These are phyloP conservation scores for Cladosporium oxysporum DNA, from an alignment of 2,329 filamentous ascomycete species.

Conservation along the genomic window DNA sequence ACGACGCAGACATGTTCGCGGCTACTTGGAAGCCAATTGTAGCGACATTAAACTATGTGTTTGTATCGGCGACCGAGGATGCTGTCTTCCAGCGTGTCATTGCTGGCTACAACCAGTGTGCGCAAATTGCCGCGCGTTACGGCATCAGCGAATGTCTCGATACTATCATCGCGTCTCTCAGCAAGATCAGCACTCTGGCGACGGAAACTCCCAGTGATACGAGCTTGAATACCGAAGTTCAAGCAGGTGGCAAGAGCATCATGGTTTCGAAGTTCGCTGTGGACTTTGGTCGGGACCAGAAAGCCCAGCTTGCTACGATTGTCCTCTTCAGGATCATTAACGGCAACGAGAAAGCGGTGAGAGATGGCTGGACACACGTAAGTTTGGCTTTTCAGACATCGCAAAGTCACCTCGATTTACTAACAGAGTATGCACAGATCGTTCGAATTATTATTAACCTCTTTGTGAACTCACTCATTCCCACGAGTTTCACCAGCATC, in stretches of 20 bases:
- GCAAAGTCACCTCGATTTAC: not conserved
- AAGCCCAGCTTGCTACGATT: constrained; percentile 88
- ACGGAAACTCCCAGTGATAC: constrained; percentile 77
- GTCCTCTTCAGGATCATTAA: constrained; percentile 93
- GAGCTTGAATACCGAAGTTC: constrained; percentile 89
- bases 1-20: constrained; percentile 96
- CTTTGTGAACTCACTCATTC: constrained; percentile 91
- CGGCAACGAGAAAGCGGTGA: constrained; percentile 76
- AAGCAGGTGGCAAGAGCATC: constrained; percentile 79
- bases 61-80: constrained; percentile 98
- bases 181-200: constrained; percentile 85
- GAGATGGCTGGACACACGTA: constrained; percentile 76
- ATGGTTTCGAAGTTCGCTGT: constrained; percentile 99
- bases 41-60: constrained; percentile 93
- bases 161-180: constrained; percentile 86
- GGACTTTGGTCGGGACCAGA: constrained; percentile 89
- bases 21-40: constrained; percentile 95
- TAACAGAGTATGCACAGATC: constrained; percentile 60
- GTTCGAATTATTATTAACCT: constrained; percentile 92
- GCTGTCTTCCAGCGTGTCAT: constrained; percentile 92
- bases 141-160: constrained; percentile 83
- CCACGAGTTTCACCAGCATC: constrained; percentile 70
- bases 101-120: constrained; percentile 93
- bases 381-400: constrained; percentile 39
- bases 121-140: constrained; percentile 85